Evolutionary conservation across 306 rosid species (phyloP), one percentile per base, ranked within the genome.

Genomic region (Neltuma alba): DNA sequence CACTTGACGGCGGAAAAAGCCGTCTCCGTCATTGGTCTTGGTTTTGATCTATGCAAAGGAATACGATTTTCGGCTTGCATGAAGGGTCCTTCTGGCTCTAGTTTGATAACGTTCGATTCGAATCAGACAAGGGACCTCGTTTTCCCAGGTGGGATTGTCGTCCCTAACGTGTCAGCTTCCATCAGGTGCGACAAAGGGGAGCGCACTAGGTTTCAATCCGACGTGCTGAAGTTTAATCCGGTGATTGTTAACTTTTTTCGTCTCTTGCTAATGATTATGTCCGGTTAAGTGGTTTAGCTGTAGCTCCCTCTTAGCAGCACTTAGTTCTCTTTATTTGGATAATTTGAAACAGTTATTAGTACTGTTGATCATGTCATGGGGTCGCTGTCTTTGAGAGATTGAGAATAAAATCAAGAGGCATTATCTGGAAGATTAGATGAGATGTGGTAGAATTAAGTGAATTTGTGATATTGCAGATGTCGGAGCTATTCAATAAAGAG

Each of bases 181-280:
- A 90, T 95, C 79, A 91, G 83, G 89, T 92, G 96, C 79, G 97
- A 92, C 55, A 92, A 91, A 72, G 99, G 99, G 69, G 99, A 95
- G 72, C 90, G 89, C 41, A 89, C 92, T 21, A 79, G 97, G 83
- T 89, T 95, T 70, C 83, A 85, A 44, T 92, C 99, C 36, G 97
- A 90, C 79, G 88, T 91, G 16, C 83, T 94, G 58, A 72, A 89
- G 10, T 94, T 94, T 72, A 88, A 71, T 76, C 95, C 89, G 97
- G 94, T 86, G 21, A 52, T 8, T 16, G 28, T 12, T 6, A 3
- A 9, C 42, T 33, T 23, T 4, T 4, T 34, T 58, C 12, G 1
- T 21, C 50, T 28, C 64, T 70, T 21, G 18, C n/a, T 12, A 2
- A 8, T 54, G 15, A 44, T 12, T 55, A 36, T 45, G 10, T 31